A percentile compares a stretch with the other conserved stretches of the same genome.
phyloP scores from a whole-genome alignment of 768 basidiomycete species.

The Lentinula edodes region DNA sequence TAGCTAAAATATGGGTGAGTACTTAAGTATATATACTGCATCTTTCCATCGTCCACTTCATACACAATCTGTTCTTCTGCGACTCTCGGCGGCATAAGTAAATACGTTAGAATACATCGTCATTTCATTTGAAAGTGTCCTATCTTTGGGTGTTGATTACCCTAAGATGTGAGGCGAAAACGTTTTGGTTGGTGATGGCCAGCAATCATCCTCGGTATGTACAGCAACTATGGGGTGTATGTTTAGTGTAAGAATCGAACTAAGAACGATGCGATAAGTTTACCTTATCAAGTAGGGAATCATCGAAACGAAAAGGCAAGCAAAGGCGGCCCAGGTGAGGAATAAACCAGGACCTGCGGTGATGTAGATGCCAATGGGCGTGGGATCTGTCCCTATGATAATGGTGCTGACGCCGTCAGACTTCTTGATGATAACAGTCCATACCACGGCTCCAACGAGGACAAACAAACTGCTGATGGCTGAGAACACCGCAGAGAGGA shows the following conservation, averaged over 20 bases:
- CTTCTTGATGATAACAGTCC: conserved; percentile 72
- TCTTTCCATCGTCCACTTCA: background rate
- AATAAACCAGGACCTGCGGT: conserved; percentile 57
- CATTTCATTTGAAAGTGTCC: background rate
- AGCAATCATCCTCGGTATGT: conserved; percentile 62
- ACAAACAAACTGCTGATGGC: conserved; percentile 55
- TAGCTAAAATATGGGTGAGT: background rate
- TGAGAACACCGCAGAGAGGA: conserved; percentile 60
- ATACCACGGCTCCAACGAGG: conserved; percentile 66
- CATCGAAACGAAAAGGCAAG: conserved; percentile 55
- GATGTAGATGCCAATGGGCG: conserved; percentile 58
- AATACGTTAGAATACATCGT: background rate
- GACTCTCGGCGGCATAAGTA: background rate
- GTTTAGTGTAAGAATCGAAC: background rate
- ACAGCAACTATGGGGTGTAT: conserved; percentile 52
- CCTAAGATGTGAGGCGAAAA: background rate
- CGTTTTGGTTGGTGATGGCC: background rate
- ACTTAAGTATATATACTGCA: background rate
- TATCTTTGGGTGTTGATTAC: background rate
- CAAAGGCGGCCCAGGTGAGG: conserved; percentile 74
- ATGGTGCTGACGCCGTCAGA: conserved; percentile 52
- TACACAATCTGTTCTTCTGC: background rate
- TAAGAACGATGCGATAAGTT: conserved; percentile 13
- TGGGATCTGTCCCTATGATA: conserved; percentile 29
- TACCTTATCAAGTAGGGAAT: conserved; percentile 78